Evolutionary conservation across 148 eudicot genomes (phyloP).

Genomic region (Heliamphora exappendiculata): DNA sequence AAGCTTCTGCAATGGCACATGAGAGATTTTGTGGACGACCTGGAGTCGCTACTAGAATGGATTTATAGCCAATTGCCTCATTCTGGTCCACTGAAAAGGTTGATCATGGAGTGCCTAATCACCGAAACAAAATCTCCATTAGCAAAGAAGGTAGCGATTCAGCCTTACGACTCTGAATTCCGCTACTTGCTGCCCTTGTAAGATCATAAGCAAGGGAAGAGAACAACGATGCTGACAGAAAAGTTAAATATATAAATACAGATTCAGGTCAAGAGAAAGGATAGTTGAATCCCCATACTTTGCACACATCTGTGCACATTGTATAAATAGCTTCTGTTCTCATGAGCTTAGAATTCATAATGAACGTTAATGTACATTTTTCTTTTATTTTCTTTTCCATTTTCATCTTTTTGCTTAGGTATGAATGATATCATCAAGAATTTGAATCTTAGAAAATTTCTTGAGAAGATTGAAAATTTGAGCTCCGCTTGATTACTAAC

Average conservation of each 20-base stretch:
- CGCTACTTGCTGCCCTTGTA: conserved; percentile 57
- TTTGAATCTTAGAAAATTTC: neutral
- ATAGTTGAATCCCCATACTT: neutral
- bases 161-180: conserved; percentile 72
- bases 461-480: neutral
- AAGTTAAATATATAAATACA: neutral
- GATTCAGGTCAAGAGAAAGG: neutral
- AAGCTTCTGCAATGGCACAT: conserved; percentile 91
- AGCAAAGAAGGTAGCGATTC: conserved; percentile 58
- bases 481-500: neutral
- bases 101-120: conserved; percentile 76
- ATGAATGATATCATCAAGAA: neutral
- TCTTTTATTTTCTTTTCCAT: neutral
- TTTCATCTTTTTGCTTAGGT: neutral
- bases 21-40: conserved; percentile 83
- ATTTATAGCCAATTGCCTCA: conserved; percentile 79
- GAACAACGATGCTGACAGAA: neutral
- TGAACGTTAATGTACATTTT: neutral
- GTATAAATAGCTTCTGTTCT: neutral
- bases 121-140: conserved; percentile 43
- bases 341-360: neutral
- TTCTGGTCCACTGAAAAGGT: conserved; percentile 48
- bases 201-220: conserved; percentile 2
- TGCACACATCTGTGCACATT: neutral
- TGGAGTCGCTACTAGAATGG: conserved; percentile 89